These are phyloP conservation scores for Suillus ampliporus DNA, from an alignment of 768 basidiomycete genomes.

Conservation along the genomic window DNA sequence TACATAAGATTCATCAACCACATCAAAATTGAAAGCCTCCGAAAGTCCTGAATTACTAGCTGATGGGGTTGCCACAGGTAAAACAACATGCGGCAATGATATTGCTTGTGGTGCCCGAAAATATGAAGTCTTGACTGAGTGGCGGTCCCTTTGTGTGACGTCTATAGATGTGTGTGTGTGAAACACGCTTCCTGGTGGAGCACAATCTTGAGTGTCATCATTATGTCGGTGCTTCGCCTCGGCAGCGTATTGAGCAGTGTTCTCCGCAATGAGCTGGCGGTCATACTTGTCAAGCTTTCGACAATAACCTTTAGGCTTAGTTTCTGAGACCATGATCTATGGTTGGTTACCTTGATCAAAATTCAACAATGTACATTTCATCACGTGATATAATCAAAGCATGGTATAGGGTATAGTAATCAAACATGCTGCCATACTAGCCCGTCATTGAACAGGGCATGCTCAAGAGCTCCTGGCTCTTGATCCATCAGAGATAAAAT, in stretches of 20 bases:
- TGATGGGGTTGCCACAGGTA: too few relatives aligned
- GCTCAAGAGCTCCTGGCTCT: neutral
- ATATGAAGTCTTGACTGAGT: neutral
- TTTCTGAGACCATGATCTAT: neutral
- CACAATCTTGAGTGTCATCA: neutral
- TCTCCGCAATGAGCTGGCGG: neutral
- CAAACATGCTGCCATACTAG: slow-evolving; percentile 2
- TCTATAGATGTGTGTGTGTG: neutral
- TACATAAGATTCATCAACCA: neutral
- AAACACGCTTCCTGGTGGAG: neutral
- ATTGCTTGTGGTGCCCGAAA: neutral
- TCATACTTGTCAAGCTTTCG: neutral
- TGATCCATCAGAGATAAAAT: neutral
- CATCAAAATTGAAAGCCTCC: neutral
- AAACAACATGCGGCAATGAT: too few relatives aligned
- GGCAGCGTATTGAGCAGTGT: too few relatives aligned
- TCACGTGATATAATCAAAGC: too few relatives aligned
- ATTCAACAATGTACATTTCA: too few relatives aligned
- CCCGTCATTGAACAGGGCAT: neutral
- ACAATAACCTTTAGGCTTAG: neutral
- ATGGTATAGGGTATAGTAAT: too few relatives aligned
- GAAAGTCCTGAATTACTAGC: too few relatives aligned
- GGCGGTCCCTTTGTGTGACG: neutral
- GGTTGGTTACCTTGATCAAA: neutral
- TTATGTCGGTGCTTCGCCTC: neutral